A percentile compares a stretch with the other conserved stretches of the same genome.
Evolutionary conservation across 345 rosid species (phyloP).

Genomic region (Dimocarpus longan): DNA sequence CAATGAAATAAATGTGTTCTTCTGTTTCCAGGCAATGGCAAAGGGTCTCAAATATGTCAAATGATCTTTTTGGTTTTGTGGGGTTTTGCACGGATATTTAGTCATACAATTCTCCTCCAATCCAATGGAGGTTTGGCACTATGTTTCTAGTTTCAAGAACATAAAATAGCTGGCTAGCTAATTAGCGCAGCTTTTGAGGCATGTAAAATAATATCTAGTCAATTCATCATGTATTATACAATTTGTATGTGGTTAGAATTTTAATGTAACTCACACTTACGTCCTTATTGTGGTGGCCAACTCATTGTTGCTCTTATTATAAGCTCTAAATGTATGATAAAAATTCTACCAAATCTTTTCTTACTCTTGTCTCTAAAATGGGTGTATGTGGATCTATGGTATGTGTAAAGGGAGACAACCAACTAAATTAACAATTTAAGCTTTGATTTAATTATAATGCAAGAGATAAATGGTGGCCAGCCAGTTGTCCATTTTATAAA

Average conservation of each 20-base stretch:
- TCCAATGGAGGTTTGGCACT: slow-evolving; percentile 11
- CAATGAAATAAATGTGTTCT: slow-evolving; percentile 29
- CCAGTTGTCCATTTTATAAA: neutral
- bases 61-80: slow-evolving; percentile 5
- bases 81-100: neutral
- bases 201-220: slow-evolving; percentile 11
- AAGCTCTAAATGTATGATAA: slow-evolving; percentile 15
- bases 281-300: slow-evolving; percentile 29
- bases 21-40: slow-evolving; percentile 23
- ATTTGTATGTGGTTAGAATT: slow-evolving; percentile 6
- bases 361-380: slow-evolving; percentile 39
- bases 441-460: neutral
- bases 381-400: slow-evolving; percentile 35
- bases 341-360: slow-evolving; percentile 15
- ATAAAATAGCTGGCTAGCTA: neutral
- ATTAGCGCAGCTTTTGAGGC: slow-evolving; percentile 21
- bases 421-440: slow-evolving; percentile 8
- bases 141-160: slow-evolving; percentile 26
- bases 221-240: slow-evolving; percentile 10
- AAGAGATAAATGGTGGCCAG: neutral
- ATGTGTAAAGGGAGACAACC: slow-evolving; percentile 31
- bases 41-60: slow-evolving; percentile 10
- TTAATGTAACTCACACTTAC: slow-evolving; percentile 3
- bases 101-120: slow-evolving; percentile 16
- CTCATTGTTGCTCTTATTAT: slow-evolving; percentile 25